Evolutionary conservation across 1,284 basidiomycete genomes (phyloP), one percentile per base, ranked within the genome.

Genomic region (Moesziomyces parantarcticus): DNA sequence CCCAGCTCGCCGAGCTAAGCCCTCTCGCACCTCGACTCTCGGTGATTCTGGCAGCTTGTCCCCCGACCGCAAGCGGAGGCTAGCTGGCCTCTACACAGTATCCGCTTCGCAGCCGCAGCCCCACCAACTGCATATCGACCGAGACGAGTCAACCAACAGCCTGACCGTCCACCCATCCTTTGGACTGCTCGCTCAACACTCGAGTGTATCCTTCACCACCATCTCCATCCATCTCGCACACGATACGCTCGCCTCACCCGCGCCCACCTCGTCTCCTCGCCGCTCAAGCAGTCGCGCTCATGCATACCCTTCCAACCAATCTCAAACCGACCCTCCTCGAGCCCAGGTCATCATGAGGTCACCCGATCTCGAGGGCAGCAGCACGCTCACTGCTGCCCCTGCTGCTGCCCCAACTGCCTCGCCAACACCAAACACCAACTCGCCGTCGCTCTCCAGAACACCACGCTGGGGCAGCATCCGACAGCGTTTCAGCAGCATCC

Each of bases 381-480:
- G 36, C 36, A 22, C 13, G 8, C 13, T 43, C n/a, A 9, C 41
- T 20, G n/a, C 41, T 11, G n/a, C 41, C 9, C 52, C 52, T 14
- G 56, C 57, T 10, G n/a, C 36, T n/a, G n/a, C 41, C 9, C 52
- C 52, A 14, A 56, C 57, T 10, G n/a, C 36, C 18, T 34, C 63
- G 32, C 49, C 50, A 20, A 46, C 45, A 10, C 52, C 58, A 5
- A 46, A 54, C 20, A 29, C 40, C 3, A 45, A 40, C 44, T 57
- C 65, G 20, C 46, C 64, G 1, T 50, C 58, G 10, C 20, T 44
- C 41, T 25, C 47, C 29, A 50, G 41, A 36, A 57, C 62, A 4
- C 69, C 64, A 21, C 34, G 70, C 49, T 73, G 64, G 70, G 57
- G 64, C n/a, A 68, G 56, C 51, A 60, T 73, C 39, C 56, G 59